Percentiles rank a stretch among this genome's conserved stretches.
These are phyloP conservation scores for Mycena sanguinolenta DNA, from an alignment of 768 basidiomycete genomes.

Conservation along the genomic window DNA sequence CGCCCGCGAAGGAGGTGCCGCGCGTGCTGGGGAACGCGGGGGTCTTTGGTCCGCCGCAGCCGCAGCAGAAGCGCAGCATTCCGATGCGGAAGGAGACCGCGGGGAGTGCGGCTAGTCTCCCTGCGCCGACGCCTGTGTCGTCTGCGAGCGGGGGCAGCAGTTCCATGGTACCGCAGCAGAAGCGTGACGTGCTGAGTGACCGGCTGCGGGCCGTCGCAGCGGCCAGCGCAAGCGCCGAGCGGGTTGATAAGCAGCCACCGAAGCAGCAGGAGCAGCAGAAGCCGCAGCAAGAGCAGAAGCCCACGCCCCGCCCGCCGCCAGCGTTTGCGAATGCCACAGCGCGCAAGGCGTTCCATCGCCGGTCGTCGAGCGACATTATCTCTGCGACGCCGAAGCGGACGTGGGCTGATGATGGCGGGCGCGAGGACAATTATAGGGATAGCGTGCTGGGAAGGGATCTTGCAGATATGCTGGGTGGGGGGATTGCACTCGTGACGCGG, in stretches of 20 bases:
- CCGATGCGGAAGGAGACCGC: constrained; percentile 33
- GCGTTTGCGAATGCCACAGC: constrained; percentile 14
- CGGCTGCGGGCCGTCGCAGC: constrained; percentile 55
- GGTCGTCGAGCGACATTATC: constrained; percentile 40
- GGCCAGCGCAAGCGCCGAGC: constrained; percentile 25
- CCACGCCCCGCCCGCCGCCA: constrained; percentile 13
- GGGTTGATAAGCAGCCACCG: background rate
- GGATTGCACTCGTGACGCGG: constrained; percentile 56
- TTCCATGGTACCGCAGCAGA: constrained; percentile 16
- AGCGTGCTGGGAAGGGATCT: constrained; percentile 59
- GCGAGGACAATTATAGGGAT: background rate
- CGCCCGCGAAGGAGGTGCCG: constrained; percentile 7
- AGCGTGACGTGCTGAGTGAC: constrained; percentile 57
- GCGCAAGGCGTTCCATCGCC: constrained; percentile 35
- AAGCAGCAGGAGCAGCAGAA: no score
- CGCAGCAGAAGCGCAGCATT: background rate
- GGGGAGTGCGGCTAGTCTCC: constrained; percentile 37
- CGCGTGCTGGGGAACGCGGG: constrained; percentile 1
- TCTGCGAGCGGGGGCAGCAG: constrained; percentile 6
- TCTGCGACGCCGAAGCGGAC: constrained; percentile 1
- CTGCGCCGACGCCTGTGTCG: background rate
- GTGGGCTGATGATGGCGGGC: constrained; percentile 26
- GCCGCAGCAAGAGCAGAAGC: background rate
- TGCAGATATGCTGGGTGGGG: constrained; percentile 56
- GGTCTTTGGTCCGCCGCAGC: background rate